phyloP scores from a whole-genome alignment of 1,139 yeast genomes.

The Wickerhamiella infanticola region DNA sequence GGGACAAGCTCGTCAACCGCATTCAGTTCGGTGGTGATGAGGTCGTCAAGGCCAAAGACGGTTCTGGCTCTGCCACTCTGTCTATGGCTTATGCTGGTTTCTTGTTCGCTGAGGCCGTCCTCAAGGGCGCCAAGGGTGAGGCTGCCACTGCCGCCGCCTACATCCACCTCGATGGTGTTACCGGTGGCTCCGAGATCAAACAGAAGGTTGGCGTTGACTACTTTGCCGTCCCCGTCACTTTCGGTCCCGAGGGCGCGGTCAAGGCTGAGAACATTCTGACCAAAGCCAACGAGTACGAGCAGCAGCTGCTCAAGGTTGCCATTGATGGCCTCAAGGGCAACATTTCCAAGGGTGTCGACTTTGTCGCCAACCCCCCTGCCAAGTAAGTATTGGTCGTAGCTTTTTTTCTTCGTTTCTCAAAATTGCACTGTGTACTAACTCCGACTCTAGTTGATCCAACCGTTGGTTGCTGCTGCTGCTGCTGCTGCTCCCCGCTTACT shows the following conservation, averaged over 20 bases:
- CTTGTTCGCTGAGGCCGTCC: constrained; percentile 72
- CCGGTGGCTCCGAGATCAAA: constrained; percentile 26
- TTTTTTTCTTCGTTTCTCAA: too few species aligned
- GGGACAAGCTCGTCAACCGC: constrained; percentile 53
- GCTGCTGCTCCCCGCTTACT: too few species aligned
- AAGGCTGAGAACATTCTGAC: constrained; percentile 36
- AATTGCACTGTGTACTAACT: too few species aligned
- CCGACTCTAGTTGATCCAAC: too few species aligned
- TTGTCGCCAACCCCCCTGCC: constrained; percentile 18
- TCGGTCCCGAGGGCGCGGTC: constrained; percentile 66
- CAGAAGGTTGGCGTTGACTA: constrained; percentile 49
- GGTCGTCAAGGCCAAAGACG: constrained; percentile 89
- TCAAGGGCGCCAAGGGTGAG: constrained; percentile 46
- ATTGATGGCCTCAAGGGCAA: constrained; percentile 62
- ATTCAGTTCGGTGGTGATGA: constrained; percentile 97
- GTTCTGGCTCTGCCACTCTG: constrained; percentile 86
- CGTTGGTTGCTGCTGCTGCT: too few species aligned
- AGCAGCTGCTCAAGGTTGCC: constrained; percentile 58
- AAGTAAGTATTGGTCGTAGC: constrained; percentile 1
- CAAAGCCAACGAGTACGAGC: constrained; percentile 22
- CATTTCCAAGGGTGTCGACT: constrained; percentile 54
- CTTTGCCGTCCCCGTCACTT: constrained; percentile 78
- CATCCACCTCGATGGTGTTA: constrained; percentile 30
- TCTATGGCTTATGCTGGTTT: constrained; percentile 97
- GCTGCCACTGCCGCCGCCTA: constrained; percentile 57